Evolutionary conservation across 2,329 filamentous ascomycete species (phyloP).

Genomic region (Sporothrix protearum): DNA sequence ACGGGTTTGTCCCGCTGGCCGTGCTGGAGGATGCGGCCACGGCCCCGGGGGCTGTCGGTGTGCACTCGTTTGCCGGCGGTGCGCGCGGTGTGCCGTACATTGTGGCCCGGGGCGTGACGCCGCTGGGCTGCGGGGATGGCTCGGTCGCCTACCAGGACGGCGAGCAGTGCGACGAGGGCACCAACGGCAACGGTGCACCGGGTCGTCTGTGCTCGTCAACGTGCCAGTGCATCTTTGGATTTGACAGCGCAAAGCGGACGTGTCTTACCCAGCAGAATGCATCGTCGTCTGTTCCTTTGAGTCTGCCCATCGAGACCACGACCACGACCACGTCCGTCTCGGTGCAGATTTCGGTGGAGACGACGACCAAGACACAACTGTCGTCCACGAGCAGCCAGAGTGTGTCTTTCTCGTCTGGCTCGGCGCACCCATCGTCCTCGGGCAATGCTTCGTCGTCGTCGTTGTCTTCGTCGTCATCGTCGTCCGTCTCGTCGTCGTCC

Average conservation of each 20-base stretch:
- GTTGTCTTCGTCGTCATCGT: background rate
- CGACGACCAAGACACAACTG: background rate
- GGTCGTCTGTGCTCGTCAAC: slow-evolving; percentile 39
- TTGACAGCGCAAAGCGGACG: slow-evolving; percentile 23
- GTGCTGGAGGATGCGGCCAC: slow-evolving; percentile 36
- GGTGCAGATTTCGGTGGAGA: background rate
- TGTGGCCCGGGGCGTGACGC: slow-evolving; percentile 41
- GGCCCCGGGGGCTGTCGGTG: slow-evolving; percentile 34
- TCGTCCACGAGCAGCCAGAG: background rate
- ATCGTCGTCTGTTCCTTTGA: background rate
- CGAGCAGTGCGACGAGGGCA: slow-evolving; percentile 43
- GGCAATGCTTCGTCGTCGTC: background rate
- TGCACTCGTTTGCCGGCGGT: slow-evolving; percentile 38
- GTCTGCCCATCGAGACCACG: slow-evolving; percentile 5
- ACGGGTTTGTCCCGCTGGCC: slow-evolving; percentile 40
- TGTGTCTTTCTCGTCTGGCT: background rate
- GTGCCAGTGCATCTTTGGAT: slow-evolving; percentile 39
- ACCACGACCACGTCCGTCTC: slow-evolving; percentile 15
- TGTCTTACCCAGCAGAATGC: background rate
- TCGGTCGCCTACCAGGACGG: slow-evolving; percentile 35
- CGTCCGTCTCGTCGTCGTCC: slow-evolving; percentile 6
- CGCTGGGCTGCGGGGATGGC: slow-evolving; percentile 42
- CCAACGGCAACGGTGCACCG: slow-evolving; percentile 32
- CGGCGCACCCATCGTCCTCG: background rate
- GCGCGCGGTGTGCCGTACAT: slow-evolving; percentile 42